Evolutionary conservation across 2,329 filamentous ascomycete species (phyloP), one percentile per base, ranked within the genome.

Genomic region (Pseudogymnoascus sp.): DNA sequence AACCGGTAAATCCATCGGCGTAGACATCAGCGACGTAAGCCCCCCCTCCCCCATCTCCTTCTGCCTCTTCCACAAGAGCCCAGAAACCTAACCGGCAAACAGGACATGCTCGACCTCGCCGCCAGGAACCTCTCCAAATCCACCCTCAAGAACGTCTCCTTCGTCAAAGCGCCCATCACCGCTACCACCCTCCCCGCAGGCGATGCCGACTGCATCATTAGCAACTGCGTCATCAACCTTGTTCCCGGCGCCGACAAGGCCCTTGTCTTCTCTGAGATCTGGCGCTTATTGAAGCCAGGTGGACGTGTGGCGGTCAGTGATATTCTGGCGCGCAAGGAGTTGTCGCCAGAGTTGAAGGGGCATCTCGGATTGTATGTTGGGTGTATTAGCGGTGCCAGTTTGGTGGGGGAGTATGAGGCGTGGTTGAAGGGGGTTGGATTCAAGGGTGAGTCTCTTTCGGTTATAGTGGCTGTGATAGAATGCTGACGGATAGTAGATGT

Each of bases 181-280:
- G 65, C 72, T 3, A 78, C 84, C 18, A 71, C 76, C 0, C 70
- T 85, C 0, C 67, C 72, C 1, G 65, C 70, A 8, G 66, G 63
- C 7, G 77, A 68, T 14, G 79, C 76, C 16, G 76, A 85, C 70
- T 80, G 79, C 66, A 78, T 87, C 61, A 84, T 86, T 64, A 82
- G 78, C 64, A 88, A 87, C 71, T 88, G 84, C 62, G 82, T 85
- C 25, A 72, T 86, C 62, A 86, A 85, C 64, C 78, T 85, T 0
- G 79, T 85, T 1, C 81, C 81, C 0, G 68, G 71, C 7, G 61
- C 63, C 0, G 80, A 86, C 8, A 86, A 85, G 67, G 75, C 72
- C 5, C 63, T 73, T 0, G 82, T 79, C 0, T 87, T 87, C 63
- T 66, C 71, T 0, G 84, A 87, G 68, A 84, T 86, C 66, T 75